Base-by-base conservation (phyloP, 2,329 filamentous ascomycete genomes). In the Cladosporium halotolerans region DNA sequence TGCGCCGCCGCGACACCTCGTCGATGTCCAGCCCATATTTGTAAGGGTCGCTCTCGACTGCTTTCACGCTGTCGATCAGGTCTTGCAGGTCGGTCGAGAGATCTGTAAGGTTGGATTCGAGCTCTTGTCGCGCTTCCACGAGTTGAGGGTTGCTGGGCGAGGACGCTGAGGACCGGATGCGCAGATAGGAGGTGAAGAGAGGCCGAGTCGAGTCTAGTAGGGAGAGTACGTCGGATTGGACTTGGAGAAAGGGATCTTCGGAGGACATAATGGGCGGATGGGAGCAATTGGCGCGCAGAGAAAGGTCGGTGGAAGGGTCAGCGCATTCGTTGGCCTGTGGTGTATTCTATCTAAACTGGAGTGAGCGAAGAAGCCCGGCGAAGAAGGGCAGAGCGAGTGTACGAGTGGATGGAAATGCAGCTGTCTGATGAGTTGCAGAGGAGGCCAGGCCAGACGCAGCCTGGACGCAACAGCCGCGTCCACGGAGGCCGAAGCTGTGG, bases 151-250 rank as follows among this genome's bases (percentile, higher is more conserved):
- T 91, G 41, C 78, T 77, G 11, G 84, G 74, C 8, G 82, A 80
- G 39, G 84, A 85, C 55, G 85, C 81, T 23, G 95, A 85, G 43
- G 90, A 93, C 66, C 90, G 89, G 73, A 99, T 99, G 67, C 93
- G 92, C 41, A 96, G 81, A 76, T 96, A 99, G 13, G 91, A 96
- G 59, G 88, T 85, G 78, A 96, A 96, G 54, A 96, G 84, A 49
- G 91, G 85, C 9, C 92, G 86, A 50, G 89, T 87, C 11, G 82
- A 83, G 60, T 86, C 80, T 59, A 99, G 84, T 57, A 95, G 87
- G 58, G 84, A 76, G 61, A 95, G 84, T 61, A 97, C 89, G 73
- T 99, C 93, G 73, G 73, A 70, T 62, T 78, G 76, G 36, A 76
- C 75, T 59, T 76, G 72, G 55, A 76, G 68, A 63, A 78, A 78